These are phyloP conservation scores for Trapa bicornis DNA, from an alignment of 345 rosid species.

Conservation along the genomic window DNA sequence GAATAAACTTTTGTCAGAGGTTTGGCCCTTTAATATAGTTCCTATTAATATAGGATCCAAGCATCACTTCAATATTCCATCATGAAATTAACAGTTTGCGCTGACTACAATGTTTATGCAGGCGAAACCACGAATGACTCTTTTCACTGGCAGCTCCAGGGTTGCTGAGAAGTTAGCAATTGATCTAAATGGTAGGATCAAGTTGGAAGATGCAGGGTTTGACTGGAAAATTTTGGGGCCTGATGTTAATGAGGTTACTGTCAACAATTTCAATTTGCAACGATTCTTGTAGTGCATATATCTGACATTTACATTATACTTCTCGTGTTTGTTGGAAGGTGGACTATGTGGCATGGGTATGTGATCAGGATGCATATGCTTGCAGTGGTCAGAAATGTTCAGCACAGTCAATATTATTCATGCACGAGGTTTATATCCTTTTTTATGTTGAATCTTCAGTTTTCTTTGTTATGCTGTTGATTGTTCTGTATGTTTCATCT, in stretches of 20 bases:
- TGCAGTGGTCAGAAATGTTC: constrained; percentile 99
- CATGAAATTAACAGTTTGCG: not conserved
- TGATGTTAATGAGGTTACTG: constrained; percentile 78
- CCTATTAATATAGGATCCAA: not conserved
- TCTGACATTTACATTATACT: constrained; percentile 3
- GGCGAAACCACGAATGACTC: constrained; percentile 94
- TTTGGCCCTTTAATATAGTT: constrained; percentile 7
- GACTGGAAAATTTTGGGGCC: constrained; percentile 99
- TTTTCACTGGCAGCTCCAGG: constrained; percentile 95
- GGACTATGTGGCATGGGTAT: constrained; percentile 92
- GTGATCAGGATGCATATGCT: constrained; percentile 98
- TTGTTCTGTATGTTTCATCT: not conserved
- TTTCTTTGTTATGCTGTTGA: not conserved
- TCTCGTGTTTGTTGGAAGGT: constrained; percentile 35
- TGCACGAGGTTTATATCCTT: constrained; percentile 65
- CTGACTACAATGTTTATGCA: constrained; percentile 11
- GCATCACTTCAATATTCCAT: not conserved
- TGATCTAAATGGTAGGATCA: constrained; percentile 79
- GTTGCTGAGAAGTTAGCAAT: constrained; percentile 89
- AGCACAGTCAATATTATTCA: constrained; percentile 87
- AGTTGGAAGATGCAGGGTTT: constrained; percentile 97
- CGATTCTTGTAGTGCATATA: not conserved
- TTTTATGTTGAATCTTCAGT: not conserved
- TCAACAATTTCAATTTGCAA: not conserved
- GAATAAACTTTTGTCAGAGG: constrained; percentile 86